These are phyloP conservation scores for Thuja plicata DNA, from an alignment of 83 land plant species.

Conservation along the genomic window DNA sequence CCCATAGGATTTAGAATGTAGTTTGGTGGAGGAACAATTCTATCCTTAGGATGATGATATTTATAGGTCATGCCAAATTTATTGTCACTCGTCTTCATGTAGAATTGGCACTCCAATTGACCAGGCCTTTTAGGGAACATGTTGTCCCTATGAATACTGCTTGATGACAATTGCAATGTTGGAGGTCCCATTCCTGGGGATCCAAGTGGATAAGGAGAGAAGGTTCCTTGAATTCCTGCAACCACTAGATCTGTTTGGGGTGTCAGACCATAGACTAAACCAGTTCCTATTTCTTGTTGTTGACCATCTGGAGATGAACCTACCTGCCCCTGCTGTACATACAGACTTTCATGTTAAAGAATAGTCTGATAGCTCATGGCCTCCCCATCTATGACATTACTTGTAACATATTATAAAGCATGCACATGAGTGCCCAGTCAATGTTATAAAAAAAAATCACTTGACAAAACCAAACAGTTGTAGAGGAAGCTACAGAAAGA, in stretches of 20 bases:
- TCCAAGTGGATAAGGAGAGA: conserved; percentile 40
- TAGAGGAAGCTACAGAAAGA: not conserved
- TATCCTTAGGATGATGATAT: conserved; percentile 55
- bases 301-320: conserved; percentile 52
- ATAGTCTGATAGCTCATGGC: not conserved
- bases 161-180: conserved; percentile 31
- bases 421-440: not conserved
- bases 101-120: conserved; percentile 59
- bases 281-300: conserved; percentile 36
- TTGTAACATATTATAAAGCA: not conserved
- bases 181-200: conserved; percentile 48
- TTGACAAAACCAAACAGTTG: no score
- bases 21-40: conserved; percentile 22
- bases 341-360: not conserved
- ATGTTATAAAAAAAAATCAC: not conserved
- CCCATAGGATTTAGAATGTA: conserved; percentile 43
- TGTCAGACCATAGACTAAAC: conserved; percentile 40
- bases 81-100: conserved; percentile 68
- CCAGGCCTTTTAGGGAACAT: conserved; percentile 64
- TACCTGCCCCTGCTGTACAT: conserved; percentile 43
- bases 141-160: conserved; percentile 10
- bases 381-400: not conserved
- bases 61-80: conserved; percentile 60
- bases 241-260: conserved; percentile 33
- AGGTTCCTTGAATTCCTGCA: conserved; percentile 40